Conservation (phyloP, 1,284 basidiomycete genomes). For the Leccinum subatratum region DNA sequence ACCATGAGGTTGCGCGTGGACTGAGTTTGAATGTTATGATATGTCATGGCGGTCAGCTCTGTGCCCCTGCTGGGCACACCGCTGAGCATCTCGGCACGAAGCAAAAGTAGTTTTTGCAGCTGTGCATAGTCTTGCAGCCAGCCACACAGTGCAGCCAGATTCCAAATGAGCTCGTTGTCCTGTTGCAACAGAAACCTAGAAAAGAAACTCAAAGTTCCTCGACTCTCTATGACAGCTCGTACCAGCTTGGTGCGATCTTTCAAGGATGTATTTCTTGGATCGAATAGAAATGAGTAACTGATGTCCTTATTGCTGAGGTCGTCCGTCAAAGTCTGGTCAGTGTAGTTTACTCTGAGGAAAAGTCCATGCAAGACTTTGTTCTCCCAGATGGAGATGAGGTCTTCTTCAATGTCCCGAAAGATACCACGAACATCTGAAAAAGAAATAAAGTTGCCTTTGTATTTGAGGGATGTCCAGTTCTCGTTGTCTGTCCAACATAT, state of each 20-base stretch:
- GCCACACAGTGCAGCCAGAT: background rate
- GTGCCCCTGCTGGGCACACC: slow-evolving; percentile 24
- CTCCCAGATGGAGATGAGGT: slow-evolving; percentile 18
- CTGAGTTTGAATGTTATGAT: slow-evolving; percentile 12
- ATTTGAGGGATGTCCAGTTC: slow-evolving; percentile 17
- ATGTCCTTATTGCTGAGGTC: too few species aligned
- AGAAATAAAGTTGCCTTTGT: slow-evolving; percentile 18
- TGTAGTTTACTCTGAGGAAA: too few species aligned
- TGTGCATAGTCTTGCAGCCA: slow-evolving; percentile 24
- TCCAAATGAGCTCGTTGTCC: slow-evolving; percentile 9
- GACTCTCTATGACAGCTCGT: background rate
- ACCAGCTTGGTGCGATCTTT: too few species aligned
- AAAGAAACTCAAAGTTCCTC: background rate
- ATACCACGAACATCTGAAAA: slow-evolving; percentile 15
- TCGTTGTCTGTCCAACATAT: slow-evolving; percentile 27
- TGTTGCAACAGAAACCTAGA: background rate
- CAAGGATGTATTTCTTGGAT: too few species aligned
- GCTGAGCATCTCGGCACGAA: slow-evolving; percentile 15
- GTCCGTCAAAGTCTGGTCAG: too few species aligned
- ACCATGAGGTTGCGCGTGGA: slow-evolving; percentile 17
- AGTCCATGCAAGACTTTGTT: slow-evolving; percentile 16
- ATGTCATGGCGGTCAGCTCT: slow-evolving; percentile 22
- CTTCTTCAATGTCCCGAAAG: slow-evolving; percentile 12
- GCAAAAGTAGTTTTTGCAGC: slow-evolving; percentile 15
- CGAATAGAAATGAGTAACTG: too few species aligned